Evolutionary conservation across 371 early-diverging fungal genomes (phyloP), one percentile per base, ranked within the genome.

Genomic region (Mortierella sp.): DNA sequence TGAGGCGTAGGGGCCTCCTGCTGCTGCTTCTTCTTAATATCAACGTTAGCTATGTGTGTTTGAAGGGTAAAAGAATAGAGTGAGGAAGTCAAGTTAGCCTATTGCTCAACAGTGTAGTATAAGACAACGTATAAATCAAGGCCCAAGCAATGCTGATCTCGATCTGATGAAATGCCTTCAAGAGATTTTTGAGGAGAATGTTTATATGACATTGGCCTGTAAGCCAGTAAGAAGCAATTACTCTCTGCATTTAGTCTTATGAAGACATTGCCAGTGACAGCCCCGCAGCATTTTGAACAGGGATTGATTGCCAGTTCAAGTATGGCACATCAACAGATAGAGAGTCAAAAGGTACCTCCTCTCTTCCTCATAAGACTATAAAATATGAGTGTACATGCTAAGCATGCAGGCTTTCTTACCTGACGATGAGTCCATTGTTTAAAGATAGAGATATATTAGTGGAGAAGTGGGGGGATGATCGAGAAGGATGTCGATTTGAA

Each of bases 1-100:
- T 93, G 93, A 67, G 92, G 92, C 39, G 93, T 93, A 37, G 93
- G 92, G 35, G 93, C 91, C 63, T 87, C 83, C 83, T 87, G 87
- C 60, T 86, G 87, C 78, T 77, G 77, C 64, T 78, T 84, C 84
- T 87, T 87, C 86, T 88, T 89, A 83, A 88, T 89, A 72, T 81
- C 77, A 71, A 79, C 84, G 76, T 75, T 78, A 70, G 78, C 78
- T 78, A 72, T 40, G 11, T 6, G 24, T 14, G 9, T 28, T n/a
- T 52, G 20, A 10, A 24, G 8, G 12, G 35, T 35, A 39, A 57
- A 9, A 18, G 24, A 40, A 26, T 24, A 40, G 45, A n/a, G 58
- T 26, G 30, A 28, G 18, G 30, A 1, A 35, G 18, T 39, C 52
- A n/a, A 52, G 37, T 10, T 28, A 60, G 61, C 10, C 1, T 60